Evolutionary conservation across 768 basidiomycete genomes (phyloP), one percentile per base, ranked within the genome.

Genomic region (Coprinopsis strossmayeri): DNA sequence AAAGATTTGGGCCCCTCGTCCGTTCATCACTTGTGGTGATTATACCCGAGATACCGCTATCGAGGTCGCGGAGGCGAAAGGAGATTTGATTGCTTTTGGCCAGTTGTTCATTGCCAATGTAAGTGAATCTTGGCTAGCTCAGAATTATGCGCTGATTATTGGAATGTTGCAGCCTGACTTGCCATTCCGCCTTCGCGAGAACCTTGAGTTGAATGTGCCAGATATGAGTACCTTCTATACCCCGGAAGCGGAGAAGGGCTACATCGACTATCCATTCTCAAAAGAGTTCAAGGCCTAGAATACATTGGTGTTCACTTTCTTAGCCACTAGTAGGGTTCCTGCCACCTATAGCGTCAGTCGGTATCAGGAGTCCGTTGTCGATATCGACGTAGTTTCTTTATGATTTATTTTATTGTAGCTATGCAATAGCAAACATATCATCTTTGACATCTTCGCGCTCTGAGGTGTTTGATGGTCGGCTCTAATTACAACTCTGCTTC

Each of bases 11-110:
- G 61, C 64, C 5, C 64, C 68, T 0, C 58, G 64, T 10, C 58
- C 60, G 0, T 62, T 70, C 43, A 70, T 80, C 45, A 63, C 62
- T 11, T 69, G 72, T 2, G 76, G 76, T 20, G 74, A 71, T 1
- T 71, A 76, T 53, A 67, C 64, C 1, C 62, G 70, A 2, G 65
- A 74, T 34, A 57, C 55, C 0, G 78, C 74, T 0, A 45, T 74
- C 2, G 53, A 59, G 20, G 54, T 53, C 0, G 74, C 70, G 12
- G 45, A 50, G 34, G 48, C 38, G 38, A 46, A 53, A 20, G 64
- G 63, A 2, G 58, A 59, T 12, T 43, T 67, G 1, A 54, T 68
- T 21, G 58, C 63, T 1, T 64, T 66, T 48, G 68, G 66, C 2
- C 51, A 63, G 35, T 39, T 40, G 5, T 69, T 58, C 54, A 53